Evolutionary conservation across 148 eudicot species (phyloP), one percentile per base, ranked within the genome.

Genomic region (Vaccinium myrtillus): DNA sequence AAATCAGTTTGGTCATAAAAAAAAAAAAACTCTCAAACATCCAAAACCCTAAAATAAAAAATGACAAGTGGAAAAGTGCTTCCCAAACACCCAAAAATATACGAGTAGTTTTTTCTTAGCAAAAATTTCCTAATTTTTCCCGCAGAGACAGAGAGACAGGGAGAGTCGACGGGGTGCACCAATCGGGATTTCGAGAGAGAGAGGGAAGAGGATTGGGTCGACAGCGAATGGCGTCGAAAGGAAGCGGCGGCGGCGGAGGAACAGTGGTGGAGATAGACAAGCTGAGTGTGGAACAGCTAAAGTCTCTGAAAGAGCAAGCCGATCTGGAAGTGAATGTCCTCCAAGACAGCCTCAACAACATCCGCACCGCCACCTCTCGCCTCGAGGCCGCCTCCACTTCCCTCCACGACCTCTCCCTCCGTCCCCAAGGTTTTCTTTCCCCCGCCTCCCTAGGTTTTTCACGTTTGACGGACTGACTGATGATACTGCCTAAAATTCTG

Each of bases 311-410:
- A 87, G 99, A 96, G 81, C 98, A 96, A 70, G 81, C 91, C 8
- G 99, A 96, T 83, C 69, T 89, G 8, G 99, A 96, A 83, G 90
- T 96, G 25, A 96, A 93, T 49, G 90, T 96, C 51, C 89, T 96
- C 18, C 99, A 96, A 86, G 99, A 96, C 84, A 94, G 98, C 83
- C 93, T 96, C 82, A 92, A 82, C 87, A 96, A 96, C 89, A 94
- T 96, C 85, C 98, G 98, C 54, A 93, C 97, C 67, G 99, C 99
- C 82, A 94, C 94, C 32, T 73, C 89, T 86, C 95, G 99, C 61
- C 98, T 96, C 78, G 99, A 96, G 21, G 49, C 86, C 85, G 98
- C 99, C 81, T 92, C 99, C 58, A 87, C 79, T 69, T 91, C 99
- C 77, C 96, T 96, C 79, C 87, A 91, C 18, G 95, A 96, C 50